These are phyloP conservation scores for Rubia tinctorum DNA, from an alignment of 305 asterid species.

Conservation along the genomic window DNA sequence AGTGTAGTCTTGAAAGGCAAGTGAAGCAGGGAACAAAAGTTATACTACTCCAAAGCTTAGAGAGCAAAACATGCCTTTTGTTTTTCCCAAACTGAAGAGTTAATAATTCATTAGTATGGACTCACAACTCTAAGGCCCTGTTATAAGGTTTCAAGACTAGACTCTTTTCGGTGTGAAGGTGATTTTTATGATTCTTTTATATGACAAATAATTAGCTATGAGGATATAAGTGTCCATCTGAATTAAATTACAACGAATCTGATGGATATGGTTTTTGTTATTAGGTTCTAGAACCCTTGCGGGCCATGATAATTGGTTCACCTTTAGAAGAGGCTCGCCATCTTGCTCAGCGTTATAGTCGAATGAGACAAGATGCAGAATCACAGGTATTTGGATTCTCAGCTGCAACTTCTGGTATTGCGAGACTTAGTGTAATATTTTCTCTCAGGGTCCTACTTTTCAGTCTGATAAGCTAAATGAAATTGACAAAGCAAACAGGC, in stretches of 20 bases:
- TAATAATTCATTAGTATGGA: neutral
- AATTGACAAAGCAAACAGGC: constrained; percentile 55
- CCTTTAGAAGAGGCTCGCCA: constrained; percentile 99
- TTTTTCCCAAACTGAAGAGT: neutral
- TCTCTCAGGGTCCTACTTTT: constrained; percentile 10
- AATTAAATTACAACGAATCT: neutral
- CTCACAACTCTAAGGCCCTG: neutral
- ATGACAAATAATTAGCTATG: neutral
- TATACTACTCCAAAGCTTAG: neutral
- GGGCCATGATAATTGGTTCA: constrained; percentile 78
- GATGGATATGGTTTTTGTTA: constrained; percentile 9
- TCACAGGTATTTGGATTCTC: constrained; percentile 51
- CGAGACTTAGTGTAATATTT: neutral
- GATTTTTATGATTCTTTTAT: neutral
- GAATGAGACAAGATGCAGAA: constrained; percentile 98
- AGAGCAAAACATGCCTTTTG: neutral
- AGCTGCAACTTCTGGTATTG: neutral
- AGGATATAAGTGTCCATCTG: neutral
- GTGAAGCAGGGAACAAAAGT: neutral
- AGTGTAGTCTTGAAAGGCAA: neutral
- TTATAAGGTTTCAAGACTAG: neutral
- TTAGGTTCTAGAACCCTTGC: constrained; percentile 92
- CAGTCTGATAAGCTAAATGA: constrained; percentile 5
- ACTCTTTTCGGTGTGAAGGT: neutral
- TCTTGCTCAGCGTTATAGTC: constrained; percentile 97